These are phyloP conservation scores for Melampsora americana DNA, from an alignment of 1,284 basidiomycete species.

Conservation along the genomic window DNA sequence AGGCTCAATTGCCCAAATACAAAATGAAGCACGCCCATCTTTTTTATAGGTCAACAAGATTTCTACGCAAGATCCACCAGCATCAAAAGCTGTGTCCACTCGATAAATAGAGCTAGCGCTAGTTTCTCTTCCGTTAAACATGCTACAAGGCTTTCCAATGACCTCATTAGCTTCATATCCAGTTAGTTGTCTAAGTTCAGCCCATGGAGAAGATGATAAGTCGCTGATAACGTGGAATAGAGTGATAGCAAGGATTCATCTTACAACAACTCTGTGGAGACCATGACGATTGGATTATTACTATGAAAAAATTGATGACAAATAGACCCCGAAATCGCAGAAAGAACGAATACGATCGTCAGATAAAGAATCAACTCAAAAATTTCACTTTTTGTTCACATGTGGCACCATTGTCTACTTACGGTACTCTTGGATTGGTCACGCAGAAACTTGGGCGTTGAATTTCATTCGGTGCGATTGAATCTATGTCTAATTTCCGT, in stretches of 20 bases:
- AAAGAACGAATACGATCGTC: no score
- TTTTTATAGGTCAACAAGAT: not conserved
- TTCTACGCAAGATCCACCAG: not conserved
- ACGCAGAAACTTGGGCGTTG: not conserved
- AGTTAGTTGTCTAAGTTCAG: not conserved
- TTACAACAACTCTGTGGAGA: not conserved
- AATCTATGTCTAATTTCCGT: not conserved
- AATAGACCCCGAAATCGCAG: no score
- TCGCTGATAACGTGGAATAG: no score
- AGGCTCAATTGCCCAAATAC: not conserved
- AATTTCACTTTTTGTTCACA: not conserved
- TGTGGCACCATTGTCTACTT: not conserved
- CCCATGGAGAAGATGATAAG: no score
- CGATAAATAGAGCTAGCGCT: not conserved
- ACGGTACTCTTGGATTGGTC: not conserved
- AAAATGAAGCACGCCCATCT: not conserved
- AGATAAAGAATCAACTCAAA: no score
- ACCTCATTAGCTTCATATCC: slow-evolving; percentile 2
- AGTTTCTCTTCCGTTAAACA: not conserved
- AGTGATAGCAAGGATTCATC: no score
- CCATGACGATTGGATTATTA: not conserved
- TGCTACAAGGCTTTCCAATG: not conserved
- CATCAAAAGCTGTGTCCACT: not conserved
- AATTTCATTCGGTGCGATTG: not conserved
- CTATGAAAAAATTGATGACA: not conserved